Conservation (phyloP, 306 rosid species). For the Inga oerstediana region DNA sequence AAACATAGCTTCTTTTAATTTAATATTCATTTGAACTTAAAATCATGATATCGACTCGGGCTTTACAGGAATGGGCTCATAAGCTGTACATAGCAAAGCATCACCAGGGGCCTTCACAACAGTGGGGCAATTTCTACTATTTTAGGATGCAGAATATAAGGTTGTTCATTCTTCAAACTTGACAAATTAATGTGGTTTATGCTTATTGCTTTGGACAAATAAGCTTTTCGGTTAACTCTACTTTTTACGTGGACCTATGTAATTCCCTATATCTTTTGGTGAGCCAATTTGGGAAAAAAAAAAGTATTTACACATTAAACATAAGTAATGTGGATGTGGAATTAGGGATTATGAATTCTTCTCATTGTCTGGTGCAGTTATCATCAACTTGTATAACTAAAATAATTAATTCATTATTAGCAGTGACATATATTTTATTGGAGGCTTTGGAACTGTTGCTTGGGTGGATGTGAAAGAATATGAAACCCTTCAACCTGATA, state of each 20-base stretch:
- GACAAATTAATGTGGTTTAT: constrained; percentile 1
- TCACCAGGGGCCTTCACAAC: constrained; percentile 99
- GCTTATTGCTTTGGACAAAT: constrained; percentile 28
- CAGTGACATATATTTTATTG: constrained; percentile 98
- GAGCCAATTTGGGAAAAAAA: neutral
- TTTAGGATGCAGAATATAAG: constrained; percentile 96
- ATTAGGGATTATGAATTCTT: constrained; percentile 15
- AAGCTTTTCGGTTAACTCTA: constrained; percentile 13
- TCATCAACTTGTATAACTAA: constrained; percentile 27
- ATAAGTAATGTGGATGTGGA: constrained; percentile 7
- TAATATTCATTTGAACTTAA: constrained; percentile 13
- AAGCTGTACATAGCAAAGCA: constrained; percentile 96
- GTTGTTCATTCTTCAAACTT: constrained; percentile 41
- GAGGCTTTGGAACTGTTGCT: constrained; percentile 99
- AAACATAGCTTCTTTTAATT: constrained; percentile 20
- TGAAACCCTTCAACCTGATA: constrained; percentile 92
- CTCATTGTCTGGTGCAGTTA: constrained; percentile 10
- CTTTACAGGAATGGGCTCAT: constrained; percentile 95
- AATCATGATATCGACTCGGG: constrained; percentile 35
- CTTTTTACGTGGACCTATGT: constrained; percentile 11
- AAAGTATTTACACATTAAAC: constrained; percentile 1
- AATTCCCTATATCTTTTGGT: constrained; percentile 12
- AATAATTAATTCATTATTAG: constrained; percentile 28
- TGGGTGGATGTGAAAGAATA: constrained; percentile 98
- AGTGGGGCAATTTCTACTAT: constrained; percentile 98